Percentiles rank a stretch among this genome's conserved stretches.
Conservation (phyloP, 1,284 basidiomycete species). For the Boletus sp. region DNA sequence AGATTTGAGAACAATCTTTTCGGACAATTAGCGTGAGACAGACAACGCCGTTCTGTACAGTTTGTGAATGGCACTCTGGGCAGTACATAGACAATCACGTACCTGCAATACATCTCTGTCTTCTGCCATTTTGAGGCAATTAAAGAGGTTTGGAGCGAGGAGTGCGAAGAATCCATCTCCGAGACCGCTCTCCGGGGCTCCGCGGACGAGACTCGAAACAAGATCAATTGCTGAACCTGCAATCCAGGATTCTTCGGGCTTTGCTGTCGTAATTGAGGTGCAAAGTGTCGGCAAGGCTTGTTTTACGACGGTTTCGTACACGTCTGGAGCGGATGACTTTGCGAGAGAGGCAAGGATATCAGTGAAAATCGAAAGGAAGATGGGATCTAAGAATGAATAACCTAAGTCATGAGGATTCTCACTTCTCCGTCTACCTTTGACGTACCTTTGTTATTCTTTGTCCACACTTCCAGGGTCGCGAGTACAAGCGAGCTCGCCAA, state of each 20-base stretch:
- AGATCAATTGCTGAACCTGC: slow-evolving; percentile 83
- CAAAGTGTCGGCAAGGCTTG: slow-evolving; percentile 76
- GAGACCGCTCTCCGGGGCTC: slow-evolving; percentile 65
- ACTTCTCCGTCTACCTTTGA: not conserved
- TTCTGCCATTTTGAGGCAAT: slow-evolving; percentile 66
- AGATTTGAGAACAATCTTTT: slow-evolving; percentile 82
- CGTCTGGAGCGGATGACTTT: slow-evolving; percentile 55
- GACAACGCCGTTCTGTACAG: slow-evolving; percentile 73
- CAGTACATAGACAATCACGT: slow-evolving; percentile 20
- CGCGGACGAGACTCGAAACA: slow-evolving; percentile 68
- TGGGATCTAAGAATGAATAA: slow-evolving; percentile 65
- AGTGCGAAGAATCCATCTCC: slow-evolving; percentile 78
- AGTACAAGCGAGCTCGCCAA: slow-evolving; percentile 67
- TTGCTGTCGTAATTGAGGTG: slow-evolving; percentile 60
- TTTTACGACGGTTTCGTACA: slow-evolving; percentile 75
- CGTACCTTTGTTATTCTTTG: slow-evolving; percentile 80
- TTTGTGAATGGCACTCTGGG: slow-evolving; percentile 8
- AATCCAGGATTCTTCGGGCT: slow-evolving; percentile 69
- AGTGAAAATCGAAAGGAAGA: slow-evolving; percentile 84
- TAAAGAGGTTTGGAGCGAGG: slow-evolving; percentile 77
- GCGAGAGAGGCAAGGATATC: slow-evolving; percentile 81
- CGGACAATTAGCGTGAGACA: slow-evolving; percentile 85
- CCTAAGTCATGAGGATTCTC: slow-evolving; percentile 4
- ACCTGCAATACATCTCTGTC: slow-evolving; percentile 88
- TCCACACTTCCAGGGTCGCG: slow-evolving; percentile 79